A percentile compares a stretch with the other conserved stretches of the same genome.
Evolutionary conservation across 495 filamentous ascomycete genomes (phyloP).

Genomic region (Friedmanniomyces simplex): DNA sequence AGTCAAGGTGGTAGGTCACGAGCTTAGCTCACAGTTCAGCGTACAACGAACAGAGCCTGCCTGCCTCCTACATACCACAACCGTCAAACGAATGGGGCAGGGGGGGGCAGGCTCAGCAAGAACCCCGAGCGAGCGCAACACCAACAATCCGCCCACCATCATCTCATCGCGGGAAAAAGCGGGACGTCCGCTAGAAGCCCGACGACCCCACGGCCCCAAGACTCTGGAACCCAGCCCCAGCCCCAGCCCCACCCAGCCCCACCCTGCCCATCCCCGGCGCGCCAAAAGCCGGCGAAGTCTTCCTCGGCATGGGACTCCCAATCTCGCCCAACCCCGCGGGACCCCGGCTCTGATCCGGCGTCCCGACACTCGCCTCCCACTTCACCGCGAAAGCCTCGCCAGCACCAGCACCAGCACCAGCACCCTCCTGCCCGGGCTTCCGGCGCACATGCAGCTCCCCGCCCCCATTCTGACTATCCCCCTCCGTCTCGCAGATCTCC

Average conservation of each 20-base stretch:
- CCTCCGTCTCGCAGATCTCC: constrained; percentile 87
- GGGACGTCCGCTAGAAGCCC: neutral
- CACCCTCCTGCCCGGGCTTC: too few species aligned
- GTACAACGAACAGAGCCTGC: neutral
- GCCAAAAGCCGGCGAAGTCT: constrained; percentile 24
- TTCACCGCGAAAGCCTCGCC: constrained; percentile 43
- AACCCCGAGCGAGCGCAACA: neutral
- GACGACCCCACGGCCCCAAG: constrained; percentile 1
- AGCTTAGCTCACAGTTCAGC: neutral
- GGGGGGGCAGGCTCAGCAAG: neutral
- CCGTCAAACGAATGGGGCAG: neutral
- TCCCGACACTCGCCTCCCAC: constrained; percentile 41
- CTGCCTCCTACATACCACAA: neutral
- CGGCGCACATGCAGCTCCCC: constrained; percentile 63
- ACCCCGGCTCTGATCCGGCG: constrained; percentile 14
- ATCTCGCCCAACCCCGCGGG: constrained; percentile 29
- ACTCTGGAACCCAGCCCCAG: constrained; percentile 6
- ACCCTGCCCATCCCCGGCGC: constrained; percentile 21
- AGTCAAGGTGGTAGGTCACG: neutral
- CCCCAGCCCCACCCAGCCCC: neutral
- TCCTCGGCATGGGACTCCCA: constrained; percentile 31
- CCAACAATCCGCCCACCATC: neutral
- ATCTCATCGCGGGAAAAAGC: too few species aligned
- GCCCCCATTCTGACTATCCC: constrained; percentile 77
- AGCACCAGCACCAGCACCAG: constrained; percentile 34